These are phyloP conservation scores for Cystofilobasidium ferigula DNA, from an alignment of 768 basidiomycete genomes.

Conservation along the genomic window DNA sequence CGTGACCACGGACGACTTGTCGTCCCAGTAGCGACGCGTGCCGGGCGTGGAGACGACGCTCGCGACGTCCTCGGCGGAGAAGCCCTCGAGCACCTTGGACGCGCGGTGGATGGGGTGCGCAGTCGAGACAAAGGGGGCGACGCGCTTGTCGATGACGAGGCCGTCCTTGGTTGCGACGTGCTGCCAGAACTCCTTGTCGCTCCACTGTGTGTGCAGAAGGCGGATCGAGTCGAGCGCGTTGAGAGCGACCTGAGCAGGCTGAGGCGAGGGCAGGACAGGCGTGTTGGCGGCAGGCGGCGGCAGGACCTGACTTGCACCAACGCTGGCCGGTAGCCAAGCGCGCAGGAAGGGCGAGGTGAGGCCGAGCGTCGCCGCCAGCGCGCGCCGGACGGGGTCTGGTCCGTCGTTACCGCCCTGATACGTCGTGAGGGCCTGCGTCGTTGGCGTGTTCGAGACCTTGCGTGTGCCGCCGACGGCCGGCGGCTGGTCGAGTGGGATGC, in stretches of 20 bases:
- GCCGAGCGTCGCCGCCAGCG: background rate
- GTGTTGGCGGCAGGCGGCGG: background rate
- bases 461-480: slow-evolving; percentile 53
- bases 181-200: slow-evolving; percentile 57
- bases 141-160: slow-evolving; percentile 60
- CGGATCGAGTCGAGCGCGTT: slow-evolving; percentile 73
- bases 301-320: background rate
- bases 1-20: slow-evolving; percentile 59
- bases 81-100: slow-evolving; percentile 81
- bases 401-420: slow-evolving; percentile 35
- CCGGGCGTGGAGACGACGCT: slow-evolving; percentile 58
- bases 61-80: slow-evolving; percentile 82
- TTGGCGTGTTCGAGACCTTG: slow-evolving; percentile 35
- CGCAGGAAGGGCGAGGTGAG: slow-evolving; percentile 14
- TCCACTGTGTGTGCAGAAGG: slow-evolving; percentile 51
- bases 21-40: slow-evolving; percentile 60
- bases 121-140: slow-evolving; percentile 65
- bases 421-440: background rate
- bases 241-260: slow-evolving; percentile 68
- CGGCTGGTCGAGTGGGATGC: slow-evolving; percentile 88
- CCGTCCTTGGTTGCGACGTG: slow-evolving; percentile 56
- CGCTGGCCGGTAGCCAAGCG: background rate
- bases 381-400: background rate
- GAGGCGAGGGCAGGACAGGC: slow-evolving; percentile 38
- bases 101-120: slow-evolving; percentile 75